Base-by-base conservation (phyloP, 2,329 filamentous ascomycete genomes). In the Hirsutella minnesotensis region DNA sequence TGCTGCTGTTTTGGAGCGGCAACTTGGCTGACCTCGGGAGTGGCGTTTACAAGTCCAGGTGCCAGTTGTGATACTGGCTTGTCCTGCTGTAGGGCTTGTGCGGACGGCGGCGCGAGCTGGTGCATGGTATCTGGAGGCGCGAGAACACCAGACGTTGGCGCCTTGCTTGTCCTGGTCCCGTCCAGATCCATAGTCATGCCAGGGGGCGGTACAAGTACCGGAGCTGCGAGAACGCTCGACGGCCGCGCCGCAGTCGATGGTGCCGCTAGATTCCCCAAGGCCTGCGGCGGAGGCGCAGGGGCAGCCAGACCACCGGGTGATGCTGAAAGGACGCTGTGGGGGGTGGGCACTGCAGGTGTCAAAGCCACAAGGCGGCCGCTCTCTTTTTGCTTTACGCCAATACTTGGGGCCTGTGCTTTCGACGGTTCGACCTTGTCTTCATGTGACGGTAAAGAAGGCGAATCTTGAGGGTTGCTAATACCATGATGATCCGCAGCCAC, bases 81-180 rank as follows among this genome's bases (percentile, higher is more conserved):
- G 30, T 19, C 29, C 31, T 27, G 31, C 39, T 24, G 9, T 9
- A 18, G 8, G 8, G 15, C 24, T 27, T 27, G 33, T 18, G 16
- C 3, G 9, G 33, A 18, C 16, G 39, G 46, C 19, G 49, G 46
- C 18, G 49, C 52, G 30, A 51, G 46, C n/a, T 47, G 47, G 35
- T 38, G 64, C 13, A 59, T 53, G 9, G 64, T 62, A 45, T 67
- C 66, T n/a, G 67, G 67, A 12, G 59, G 62, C 27, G 67, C 68
- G n/a, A 70, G 60, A 20, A 69, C 58, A 41, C 65, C 63, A 13
- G 64, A 69, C 47, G 65, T 70, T 30, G 62, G 59, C 40, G 56
- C 55, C 51, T 57, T 58, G 2, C 59, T 55, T 9, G 44, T 40
- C 10, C 48, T 46, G 48, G 49, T 22, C 43, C 49, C 46, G 39